Evolutionary conservation across 1,284 basidiomycete species (phyloP), one percentile per base, ranked within the genome.

Genomic region (Cryptococcus maquisensis): DNA sequence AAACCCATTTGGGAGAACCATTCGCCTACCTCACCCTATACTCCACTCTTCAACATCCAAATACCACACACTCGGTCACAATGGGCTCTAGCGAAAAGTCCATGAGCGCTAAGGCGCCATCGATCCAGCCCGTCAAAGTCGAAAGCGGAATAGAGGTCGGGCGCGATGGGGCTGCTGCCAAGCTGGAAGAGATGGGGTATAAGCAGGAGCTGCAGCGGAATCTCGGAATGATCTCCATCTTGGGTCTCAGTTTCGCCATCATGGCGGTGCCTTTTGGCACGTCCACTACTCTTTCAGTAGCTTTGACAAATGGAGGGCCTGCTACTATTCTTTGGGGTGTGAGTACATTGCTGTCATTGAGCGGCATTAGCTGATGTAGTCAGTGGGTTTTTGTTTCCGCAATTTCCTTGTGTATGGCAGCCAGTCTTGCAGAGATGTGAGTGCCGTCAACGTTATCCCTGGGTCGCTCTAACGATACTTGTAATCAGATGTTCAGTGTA

Each of bases 231-330:
- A 65, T 78, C 18, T 73, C 74, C 32, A 72, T 79, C n/a, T 67
- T 79, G 5, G 78, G 78, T 32, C 62, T 77, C 15, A 66, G 65
- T 41, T 76, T 75, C 43, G 73, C 72, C 24, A 77, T 78, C 66
- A 77, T 78, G 67, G 77, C 77, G 16, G 72, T 77, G n/a, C 73
- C 76, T 1, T 77, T 77, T 45, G 77, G 78, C 13, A 69, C 76
- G 7, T 68, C 63, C 39, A 79, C 77, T 15, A 75, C 76, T 16
- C 62, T 79, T 37, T 70, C 72, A 40, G 74, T 78, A 45, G 77
- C 78, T 6, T 64, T 80, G 42, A 77, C 74, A 5, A 74, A 78
- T 57, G 79, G 78, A 20, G 76, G 76, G 13, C 70, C 75, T 2
- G 75, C 73, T 8, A 75, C 75, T 4, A 72, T 77, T 35, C 55